Base-by-base conservation (phyloP, 1,284 basidiomycete species). In the Ceratobasidium sp. region DNA sequence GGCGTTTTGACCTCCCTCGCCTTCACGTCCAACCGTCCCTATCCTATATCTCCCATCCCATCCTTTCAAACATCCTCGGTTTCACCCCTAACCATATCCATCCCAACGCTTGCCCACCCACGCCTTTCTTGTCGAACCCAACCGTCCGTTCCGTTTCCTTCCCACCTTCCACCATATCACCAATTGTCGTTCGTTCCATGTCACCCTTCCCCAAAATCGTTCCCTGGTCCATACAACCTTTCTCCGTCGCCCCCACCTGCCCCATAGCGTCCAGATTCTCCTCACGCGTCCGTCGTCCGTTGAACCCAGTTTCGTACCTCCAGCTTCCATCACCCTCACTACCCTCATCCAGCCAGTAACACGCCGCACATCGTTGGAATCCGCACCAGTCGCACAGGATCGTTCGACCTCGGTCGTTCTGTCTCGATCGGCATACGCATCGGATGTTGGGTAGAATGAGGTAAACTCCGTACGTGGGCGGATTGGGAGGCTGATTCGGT, bases 371-470 rank as follows among this genome's bases (percentile, higher is more conserved):
- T 50, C 80, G 80, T 77, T 79, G 77, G 38, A 61, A 65, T 3
- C 77, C 79, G 56, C 80, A 80, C 54, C 73, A 67, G 44, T 80
- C 79, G 73, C 80, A 80, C 52, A 69, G 62, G n/a, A 80, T 78
- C 44, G 80, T 80, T 17, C 40, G 26, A 3, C 78, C 78, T 6
- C 78, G 79, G 65, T 80, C 79, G 59, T 80, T 79, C 44, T 66
- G 52, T 10, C 50, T 67, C 65, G 73, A 78, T 40, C 62, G 64
- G 67, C 80, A 80, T 15, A 80, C 73, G 59, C 80, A 80, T 28
- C 79, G 79, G 20, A 80, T 80, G 6, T 38, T 13, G 9, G 69
- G 33, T 33, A 33, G 33, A 4, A 33, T 33, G 33, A 33, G 33
- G 44, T 44, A n/a, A 57, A 57, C 1, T 46, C 57, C 1, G 57